A percentile compares a stretch with the other conserved stretches of the same genome.
phyloP scores from a whole-genome alignment of 108 stramenopile species.

The Conticribra weissflogii region DNA sequence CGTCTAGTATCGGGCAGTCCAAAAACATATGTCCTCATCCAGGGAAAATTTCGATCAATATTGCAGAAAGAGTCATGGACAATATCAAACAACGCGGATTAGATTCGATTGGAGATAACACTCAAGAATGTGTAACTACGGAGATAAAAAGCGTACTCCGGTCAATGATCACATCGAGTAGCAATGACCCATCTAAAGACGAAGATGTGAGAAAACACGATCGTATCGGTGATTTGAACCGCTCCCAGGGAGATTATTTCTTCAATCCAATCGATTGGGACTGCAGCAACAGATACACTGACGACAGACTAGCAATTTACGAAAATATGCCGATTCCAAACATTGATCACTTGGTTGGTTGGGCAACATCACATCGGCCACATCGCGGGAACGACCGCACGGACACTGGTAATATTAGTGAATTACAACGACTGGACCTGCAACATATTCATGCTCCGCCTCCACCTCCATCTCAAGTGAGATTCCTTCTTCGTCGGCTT shows the following conservation, averaged over 20 bases:
- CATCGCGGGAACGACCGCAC: conserved; percentile 5
- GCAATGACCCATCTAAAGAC: not conserved
- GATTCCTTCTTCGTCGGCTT: conserved; percentile 3
- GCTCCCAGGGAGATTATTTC: too few species aligned
- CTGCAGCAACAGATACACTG: not conserved
- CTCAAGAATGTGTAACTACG: not conserved
- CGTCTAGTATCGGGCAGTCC: not conserved
- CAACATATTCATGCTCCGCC: conserved; percentile 20
- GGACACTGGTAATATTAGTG: not conserved
- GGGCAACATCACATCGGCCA: conserved; percentile 32
- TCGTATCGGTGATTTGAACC: too few species aligned
- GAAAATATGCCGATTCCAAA: conserved; percentile 9
- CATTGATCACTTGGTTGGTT: conserved; percentile 29
- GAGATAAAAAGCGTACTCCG: not conserved
- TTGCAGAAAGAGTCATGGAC: not conserved
- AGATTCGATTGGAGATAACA: not conserved
- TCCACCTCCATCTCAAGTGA: conserved; percentile 33
- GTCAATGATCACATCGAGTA: not conserved
- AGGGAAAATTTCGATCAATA: not conserved
- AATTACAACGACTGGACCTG: not conserved
- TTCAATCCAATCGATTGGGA: conserved; percentile 2
- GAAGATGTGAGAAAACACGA: not conserved
- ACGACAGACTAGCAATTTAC: not conserved
- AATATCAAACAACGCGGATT: conserved; percentile 6
- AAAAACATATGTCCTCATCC: not conserved